Evolutionary conservation across 306 rosid genomes (phyloP).

Genomic region (Morella rubra): DNA sequence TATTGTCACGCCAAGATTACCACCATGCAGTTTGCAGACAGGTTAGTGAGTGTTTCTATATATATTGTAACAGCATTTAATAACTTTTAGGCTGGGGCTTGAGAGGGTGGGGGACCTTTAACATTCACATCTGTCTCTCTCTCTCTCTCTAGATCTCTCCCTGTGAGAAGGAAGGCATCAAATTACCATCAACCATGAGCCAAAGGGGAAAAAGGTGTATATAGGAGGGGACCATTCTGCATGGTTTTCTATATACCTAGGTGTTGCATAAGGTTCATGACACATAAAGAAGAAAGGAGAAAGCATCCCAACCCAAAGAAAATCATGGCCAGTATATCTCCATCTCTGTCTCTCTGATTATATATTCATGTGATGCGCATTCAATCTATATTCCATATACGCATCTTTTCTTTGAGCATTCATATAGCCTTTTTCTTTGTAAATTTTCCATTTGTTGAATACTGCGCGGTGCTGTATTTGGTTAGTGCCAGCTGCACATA

Average conservation of each 20-base stretch:
- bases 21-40: slow-evolving; percentile 82
- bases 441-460: slow-evolving; percentile 51
- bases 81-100: slow-evolving; percentile 53
- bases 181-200: slow-evolving; percentile 24
- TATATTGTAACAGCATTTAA: slow-evolving; percentile 47
- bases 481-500: slow-evolving; percentile 65
- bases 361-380: slow-evolving; percentile 5
- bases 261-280: slow-evolving; percentile 38
- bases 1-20: slow-evolving; percentile 83
- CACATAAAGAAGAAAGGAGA: slow-evolving; percentile 32
- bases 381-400: slow-evolving; percentile 23
- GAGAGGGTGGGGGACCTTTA: slow-evolving; percentile 57
- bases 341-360: slow-evolving; percentile 15
- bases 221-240: slow-evolving; percentile 80
- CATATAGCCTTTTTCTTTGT: slow-evolving; percentile 29
- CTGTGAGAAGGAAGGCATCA: slow-evolving; percentile 4
- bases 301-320: slow-evolving; percentile 41
- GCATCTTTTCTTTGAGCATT: slow-evolving; percentile 23
- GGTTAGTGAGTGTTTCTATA: slow-evolving; percentile 54
- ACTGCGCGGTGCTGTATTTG: slow-evolving; percentile 33
- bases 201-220: slow-evolving; percentile 22
- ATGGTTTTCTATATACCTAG: slow-evolving; percentile 41
- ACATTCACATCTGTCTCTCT: slow-evolving; percentile 12
- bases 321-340: slow-evolving; percentile 19
- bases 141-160: slow-evolving; percentile 12